Evolutionary conservation across 2,329 filamentous ascomycete species (phyloP).

Genomic region (Colletotrichum sp.): DNA sequence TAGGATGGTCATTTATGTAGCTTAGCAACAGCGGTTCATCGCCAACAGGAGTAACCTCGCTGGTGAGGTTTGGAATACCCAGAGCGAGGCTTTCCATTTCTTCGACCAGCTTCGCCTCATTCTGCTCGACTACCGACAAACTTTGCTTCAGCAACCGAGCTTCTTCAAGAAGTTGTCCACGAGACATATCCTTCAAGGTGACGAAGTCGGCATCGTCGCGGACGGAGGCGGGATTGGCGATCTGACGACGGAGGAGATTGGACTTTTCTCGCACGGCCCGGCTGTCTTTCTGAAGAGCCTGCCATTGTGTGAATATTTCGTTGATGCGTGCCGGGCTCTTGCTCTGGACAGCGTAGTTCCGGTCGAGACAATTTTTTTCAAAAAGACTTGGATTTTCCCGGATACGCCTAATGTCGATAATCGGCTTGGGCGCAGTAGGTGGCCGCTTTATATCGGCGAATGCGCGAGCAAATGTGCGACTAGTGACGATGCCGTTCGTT

Average conservation of each 20-base stretch:
- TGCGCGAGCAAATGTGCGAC: neutral
- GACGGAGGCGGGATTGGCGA: slow-evolving; percentile 57
- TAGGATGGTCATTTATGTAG: slow-evolving; percentile 78
- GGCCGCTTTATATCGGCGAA: slow-evolving; percentile 52
- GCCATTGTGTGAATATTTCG: slow-evolving; percentile 61
- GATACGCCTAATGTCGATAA: slow-evolving; percentile 87
- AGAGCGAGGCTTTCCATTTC: slow-evolving; percentile 79
- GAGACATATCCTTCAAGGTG: slow-evolving; percentile 40
- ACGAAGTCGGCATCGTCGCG: slow-evolving; percentile 45
- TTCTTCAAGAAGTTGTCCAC: slow-evolving; percentile 64
- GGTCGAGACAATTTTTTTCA: slow-evolving; percentile 80
- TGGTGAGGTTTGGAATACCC: slow-evolving; percentile 86
- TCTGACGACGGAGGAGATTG: slow-evolving; percentile 66
- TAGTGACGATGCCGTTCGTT: neutral
- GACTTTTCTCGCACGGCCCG: slow-evolving; percentile 68
- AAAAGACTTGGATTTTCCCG: slow-evolving; percentile 83
- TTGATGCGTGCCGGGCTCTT: slow-evolving; percentile 62
- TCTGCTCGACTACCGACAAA: slow-evolving; percentile 63
- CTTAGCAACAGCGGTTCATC: slow-evolving; percentile 68
- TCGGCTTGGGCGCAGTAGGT: slow-evolving; percentile 77
- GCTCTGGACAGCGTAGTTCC: slow-evolving; percentile 75
- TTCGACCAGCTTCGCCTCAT: slow-evolving; percentile 62
- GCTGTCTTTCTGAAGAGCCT: slow-evolving; percentile 63
- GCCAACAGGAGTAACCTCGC: slow-evolving; percentile 75
- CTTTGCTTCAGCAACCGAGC: slow-evolving; percentile 69